Percentiles rank a stretch among this genome's conserved stretches.
Conservation (phyloP, 73 alveolate genomes). For the Paramecium bursaria region DNA sequence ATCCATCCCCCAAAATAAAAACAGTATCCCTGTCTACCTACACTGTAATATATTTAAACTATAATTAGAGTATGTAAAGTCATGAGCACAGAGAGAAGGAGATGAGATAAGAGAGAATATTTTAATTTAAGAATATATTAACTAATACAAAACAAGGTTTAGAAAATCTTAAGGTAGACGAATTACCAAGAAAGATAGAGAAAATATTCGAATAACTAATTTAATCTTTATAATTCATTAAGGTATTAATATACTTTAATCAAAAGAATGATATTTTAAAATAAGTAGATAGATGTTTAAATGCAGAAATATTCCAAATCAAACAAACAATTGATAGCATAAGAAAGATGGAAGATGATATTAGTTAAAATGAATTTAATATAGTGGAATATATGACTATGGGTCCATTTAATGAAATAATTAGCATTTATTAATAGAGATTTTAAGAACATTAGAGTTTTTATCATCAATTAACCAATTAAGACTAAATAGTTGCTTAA, state of each 20-base stretch:
- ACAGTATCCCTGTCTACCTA: constrained; percentile 41
- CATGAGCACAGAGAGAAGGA: constrained; percentile 37
- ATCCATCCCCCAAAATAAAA: constrained; percentile 50
- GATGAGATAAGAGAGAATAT: constrained; percentile 6
- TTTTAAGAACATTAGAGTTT: constrained; percentile 35
- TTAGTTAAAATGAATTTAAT: constrained; percentile 19
- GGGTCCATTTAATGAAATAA: constrained; percentile 62
- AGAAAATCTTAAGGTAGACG: constrained; percentile 10
- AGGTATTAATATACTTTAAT: background rate
- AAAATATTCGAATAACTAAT: constrained; percentile 20
- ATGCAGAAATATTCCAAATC: constrained; percentile 36
- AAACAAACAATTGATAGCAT: constrained; percentile 18
- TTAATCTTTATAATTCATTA: constrained; percentile 19
- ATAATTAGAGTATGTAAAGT: constrained; percentile 29
- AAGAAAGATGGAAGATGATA: constrained; percentile 48
- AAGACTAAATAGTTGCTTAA: background rate
- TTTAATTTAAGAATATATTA: background rate
- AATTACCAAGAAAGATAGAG: background rate
- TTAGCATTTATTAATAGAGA: constrained; percentile 11
- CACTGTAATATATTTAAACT: constrained; percentile 24
- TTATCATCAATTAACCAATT: background rate
- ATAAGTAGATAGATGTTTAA: constrained; percentile 37
- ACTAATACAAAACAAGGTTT: background rate
- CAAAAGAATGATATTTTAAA: constrained; percentile 34
- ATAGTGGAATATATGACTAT: constrained; percentile 50